Conservation (phyloP, 192 early-diverging fungal genomes). For the Chytriomyces sp. region DNA sequence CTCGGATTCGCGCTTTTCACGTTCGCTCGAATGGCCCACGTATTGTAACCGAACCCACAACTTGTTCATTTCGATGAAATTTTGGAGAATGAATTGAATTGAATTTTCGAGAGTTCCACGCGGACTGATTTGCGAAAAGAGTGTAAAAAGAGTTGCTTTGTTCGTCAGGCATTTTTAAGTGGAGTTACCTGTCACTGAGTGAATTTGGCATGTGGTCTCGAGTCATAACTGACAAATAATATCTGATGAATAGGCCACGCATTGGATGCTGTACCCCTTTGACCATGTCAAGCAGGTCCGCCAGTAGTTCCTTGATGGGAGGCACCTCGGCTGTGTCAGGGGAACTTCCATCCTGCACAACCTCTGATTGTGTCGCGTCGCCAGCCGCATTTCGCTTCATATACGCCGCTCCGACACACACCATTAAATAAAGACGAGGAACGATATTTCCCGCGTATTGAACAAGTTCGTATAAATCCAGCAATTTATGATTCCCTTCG, state of each 20-base stretch:
- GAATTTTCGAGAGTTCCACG: conserved; percentile 88
- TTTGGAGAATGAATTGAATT: conserved; percentile 92
- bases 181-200: conserved; percentile 44
- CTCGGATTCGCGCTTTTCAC: conserved; percentile 94
- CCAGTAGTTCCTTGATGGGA: conserved; percentile 93
- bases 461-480: conserved; percentile 95
- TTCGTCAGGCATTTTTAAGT: background rate
- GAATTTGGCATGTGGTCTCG: conserved; percentile 90
- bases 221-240: conserved; percentile 93
- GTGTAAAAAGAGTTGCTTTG: background rate
- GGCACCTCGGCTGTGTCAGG: conserved; percentile 59
- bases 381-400: conserved; percentile 58
- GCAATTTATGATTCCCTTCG: conserved; percentile 81
- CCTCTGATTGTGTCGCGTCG: background rate
- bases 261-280: conserved; percentile 98
- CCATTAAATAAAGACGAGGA: conserved; percentile 96
- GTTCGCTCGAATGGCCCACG: conserved; percentile 91
- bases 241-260: conserved; percentile 94
- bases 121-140: conserved; percentile 53
- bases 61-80: conserved; percentile 99
- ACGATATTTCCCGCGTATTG: conserved; percentile 98
- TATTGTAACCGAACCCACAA: conserved; percentile 98
- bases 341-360: background rate
- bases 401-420: conserved; percentile 93
- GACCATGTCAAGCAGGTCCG: conserved; percentile 98